Base-by-base conservation (phyloP, 2,329 filamentous ascomycete genomes). In the Penicillium sp. region DNA sequence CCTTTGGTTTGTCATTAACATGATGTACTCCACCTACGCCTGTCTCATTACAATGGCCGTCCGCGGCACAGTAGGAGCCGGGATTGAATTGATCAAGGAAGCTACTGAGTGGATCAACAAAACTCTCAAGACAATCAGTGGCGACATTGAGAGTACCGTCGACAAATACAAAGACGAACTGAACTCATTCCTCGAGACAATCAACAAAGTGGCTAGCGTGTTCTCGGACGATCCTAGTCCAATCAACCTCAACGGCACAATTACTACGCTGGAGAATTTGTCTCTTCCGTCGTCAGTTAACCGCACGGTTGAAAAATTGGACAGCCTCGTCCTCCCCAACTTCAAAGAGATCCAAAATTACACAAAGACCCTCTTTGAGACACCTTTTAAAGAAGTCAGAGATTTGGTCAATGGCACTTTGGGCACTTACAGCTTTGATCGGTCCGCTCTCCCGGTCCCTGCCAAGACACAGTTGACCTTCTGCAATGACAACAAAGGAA, bases 1-100 rank as follows among this genome's bases (percentile, higher is more conserved):
- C 54, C 87, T 97, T 62, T 81, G 97, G 63, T 99, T 97, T 77
- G 85, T 92, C 72, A 92, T 99, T 78, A 91, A 95, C 73, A 88
- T 97, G 77, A 84, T 96, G 77, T 93, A 91, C 45, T 89, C 88
- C 50, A 97, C 92, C 17, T 97, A 96, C 71, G 83, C 91, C 64
- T 99, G 94, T 71, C 83, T 99, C 52, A 90, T 95, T 71, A 90
- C 90, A 31, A 85, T 96, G 62, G 87, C 91, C 48, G 83, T 97
- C 56, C 85, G 89, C 62, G 91, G 91, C 61, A 90, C 87, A 67
- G 80, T 97, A 51, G 86, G 91, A 51, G 86, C 87, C 45, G 90
- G 85, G 17, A 77, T 89, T 51, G 78, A 82, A 52, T 58, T 88
- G 62, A 80, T 87, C 49, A 80, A 87, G 69, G 82, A 86, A 50